Conservation (phyloP, 2,329 filamentous ascomycete species). For the Teratosphaeria pseudoeucalypti region DNA sequence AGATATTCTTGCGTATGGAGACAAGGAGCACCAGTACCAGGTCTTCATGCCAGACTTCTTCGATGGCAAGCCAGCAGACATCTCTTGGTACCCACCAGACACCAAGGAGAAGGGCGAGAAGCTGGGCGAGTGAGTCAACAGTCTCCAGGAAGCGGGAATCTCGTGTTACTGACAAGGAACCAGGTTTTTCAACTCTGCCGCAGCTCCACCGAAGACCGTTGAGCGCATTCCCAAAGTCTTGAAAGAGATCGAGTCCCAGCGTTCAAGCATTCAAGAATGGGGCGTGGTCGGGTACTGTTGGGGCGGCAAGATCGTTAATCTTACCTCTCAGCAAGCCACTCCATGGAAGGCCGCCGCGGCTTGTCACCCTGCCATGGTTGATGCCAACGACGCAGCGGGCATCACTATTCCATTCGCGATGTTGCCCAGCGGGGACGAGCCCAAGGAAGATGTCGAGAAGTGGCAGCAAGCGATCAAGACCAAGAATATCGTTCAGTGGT, state of each 20-base stretch:
- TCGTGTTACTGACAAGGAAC: background rate
- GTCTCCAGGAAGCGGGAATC: slow-evolving; percentile 24
- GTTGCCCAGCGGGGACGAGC: slow-evolving; percentile 49
- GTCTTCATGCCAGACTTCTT: slow-evolving; percentile 84
- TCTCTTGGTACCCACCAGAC: slow-evolving; percentile 45
- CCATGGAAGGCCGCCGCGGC: slow-evolving; percentile 48
- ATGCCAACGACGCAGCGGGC: slow-evolving; percentile 45
- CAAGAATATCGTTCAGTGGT: slow-evolving; percentile 39
- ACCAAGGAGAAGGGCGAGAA: slow-evolving; percentile 46
- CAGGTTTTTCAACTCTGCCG: slow-evolving; percentile 44
- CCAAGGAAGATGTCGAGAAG: slow-evolving; percentile 39
- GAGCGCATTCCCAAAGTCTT: slow-evolving; percentile 46
- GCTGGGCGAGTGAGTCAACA: slow-evolving; percentile 49
- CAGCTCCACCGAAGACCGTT: slow-evolving; percentile 48
- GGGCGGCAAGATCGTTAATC: slow-evolving; percentile 43
- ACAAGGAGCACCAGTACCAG: slow-evolving; percentile 64
- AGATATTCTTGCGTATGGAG: slow-evolving; percentile 46
- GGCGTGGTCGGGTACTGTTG: slow-evolving; percentile 53
- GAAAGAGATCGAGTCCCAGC: slow-evolving; percentile 41
- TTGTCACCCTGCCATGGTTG: slow-evolving; percentile 52
- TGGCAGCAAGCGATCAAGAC: slow-evolving; percentile 40
- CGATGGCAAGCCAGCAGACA: slow-evolving; percentile 58
- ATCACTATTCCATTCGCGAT: slow-evolving; percentile 48
- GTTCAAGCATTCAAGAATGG: slow-evolving; percentile 43
- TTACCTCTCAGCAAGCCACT: slow-evolving; percentile 41